A percentile compares a stretch with the other conserved stretches of the same genome.
These are phyloP conservation scores for Scheffersomyces ergatensis DNA, from an alignment of 805 yeast genomes.

Conservation along the genomic window DNA sequence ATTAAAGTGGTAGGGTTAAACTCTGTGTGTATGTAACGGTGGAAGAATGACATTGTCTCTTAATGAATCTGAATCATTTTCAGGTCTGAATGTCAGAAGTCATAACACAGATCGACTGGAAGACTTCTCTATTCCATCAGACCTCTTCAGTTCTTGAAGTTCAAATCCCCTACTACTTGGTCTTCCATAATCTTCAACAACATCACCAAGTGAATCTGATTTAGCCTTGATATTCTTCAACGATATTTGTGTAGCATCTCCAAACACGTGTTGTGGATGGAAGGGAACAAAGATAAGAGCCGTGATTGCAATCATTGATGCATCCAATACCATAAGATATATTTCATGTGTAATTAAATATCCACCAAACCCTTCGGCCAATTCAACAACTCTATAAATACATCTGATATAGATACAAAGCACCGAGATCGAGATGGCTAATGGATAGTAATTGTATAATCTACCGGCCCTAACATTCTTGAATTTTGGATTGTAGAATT, in stretches of 20 bases:
- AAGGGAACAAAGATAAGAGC: conserved; percentile 30
- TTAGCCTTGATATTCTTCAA: conserved; percentile 8
- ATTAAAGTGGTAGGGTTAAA: no score
- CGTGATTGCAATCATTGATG: conserved; percentile 29
- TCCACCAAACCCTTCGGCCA: conserved; percentile 34
- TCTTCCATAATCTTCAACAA: conserved; percentile 7
- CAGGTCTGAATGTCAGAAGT: no score
- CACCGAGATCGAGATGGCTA: conserved; percentile 29
- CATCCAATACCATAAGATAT: conserved; percentile 34
- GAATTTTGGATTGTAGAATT: conserved; percentile 23
- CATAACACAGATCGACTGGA: no score
- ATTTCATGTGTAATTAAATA: conserved; percentile 34
- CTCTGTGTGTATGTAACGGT: no score
- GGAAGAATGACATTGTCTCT: no score
- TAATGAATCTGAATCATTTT: no score
- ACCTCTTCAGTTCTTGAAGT: neutral
- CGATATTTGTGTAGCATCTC: conserved; percentile 30
- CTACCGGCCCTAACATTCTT: conserved; percentile 16
- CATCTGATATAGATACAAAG: conserved; percentile 29
- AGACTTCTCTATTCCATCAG: neutral
- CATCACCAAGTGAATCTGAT: neutral
- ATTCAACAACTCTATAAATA: conserved; percentile 37
- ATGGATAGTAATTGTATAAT: conserved; percentile 24
- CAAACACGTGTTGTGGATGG: conserved; percentile 34
- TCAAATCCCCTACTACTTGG: no score